A percentile compares a stretch with the other conserved stretches of the same genome.
Evolutionary conservation across 1,139 yeast genomes (phyloP).

Genomic region (Taiozyma onychis): DNA sequence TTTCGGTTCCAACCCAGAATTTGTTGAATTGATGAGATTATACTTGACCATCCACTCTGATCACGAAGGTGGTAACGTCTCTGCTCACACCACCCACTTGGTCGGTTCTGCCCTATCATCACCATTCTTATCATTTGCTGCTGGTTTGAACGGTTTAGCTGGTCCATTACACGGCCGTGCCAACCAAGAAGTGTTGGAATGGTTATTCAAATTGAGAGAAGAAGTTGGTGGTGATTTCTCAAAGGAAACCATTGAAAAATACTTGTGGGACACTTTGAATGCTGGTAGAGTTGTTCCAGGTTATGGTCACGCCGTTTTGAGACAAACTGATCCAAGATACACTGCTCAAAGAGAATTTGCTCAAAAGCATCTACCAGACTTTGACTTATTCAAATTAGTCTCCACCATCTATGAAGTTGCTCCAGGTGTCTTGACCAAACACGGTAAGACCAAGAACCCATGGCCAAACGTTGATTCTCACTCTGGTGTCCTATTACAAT

Average conservation of each 20-base stretch:
- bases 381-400: constrained; percentile 86
- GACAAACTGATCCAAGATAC: constrained; percentile 97
- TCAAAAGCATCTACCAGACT: constrained; percentile 94
- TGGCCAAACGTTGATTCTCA: constrained; percentile 99
- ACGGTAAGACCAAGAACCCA: constrained; percentile 98
- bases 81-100: constrained; percentile 95
- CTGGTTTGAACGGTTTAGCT: constrained; percentile 95
- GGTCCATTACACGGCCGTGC: constrained; percentile 99
- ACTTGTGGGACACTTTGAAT: constrained; percentile 88
- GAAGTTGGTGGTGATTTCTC: constrained; percentile 70
- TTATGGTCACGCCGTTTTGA: constrained; percentile 94
- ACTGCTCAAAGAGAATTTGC: constrained; percentile 97
- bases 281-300: constrained; percentile 97
- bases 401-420: constrained; percentile 91
- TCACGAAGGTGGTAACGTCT: constrained; percentile 98
- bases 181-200: constrained; percentile 94
- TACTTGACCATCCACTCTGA: constrained; percentile 94
- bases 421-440: constrained; percentile 90
- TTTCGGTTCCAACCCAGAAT: constrained; percentile 71
- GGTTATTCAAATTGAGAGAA: constrained; percentile 78
- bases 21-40: constrained; percentile 86
- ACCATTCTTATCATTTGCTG: constrained; percentile 88
- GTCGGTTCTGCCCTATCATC: constrained; percentile 95
- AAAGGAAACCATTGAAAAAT: constrained; percentile 72
- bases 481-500: constrained; percentile 94